These are phyloP conservation scores for Bisporella sp. DNA, from an alignment of 2,329 filamentous ascomycete species.

Conservation along the genomic window DNA sequence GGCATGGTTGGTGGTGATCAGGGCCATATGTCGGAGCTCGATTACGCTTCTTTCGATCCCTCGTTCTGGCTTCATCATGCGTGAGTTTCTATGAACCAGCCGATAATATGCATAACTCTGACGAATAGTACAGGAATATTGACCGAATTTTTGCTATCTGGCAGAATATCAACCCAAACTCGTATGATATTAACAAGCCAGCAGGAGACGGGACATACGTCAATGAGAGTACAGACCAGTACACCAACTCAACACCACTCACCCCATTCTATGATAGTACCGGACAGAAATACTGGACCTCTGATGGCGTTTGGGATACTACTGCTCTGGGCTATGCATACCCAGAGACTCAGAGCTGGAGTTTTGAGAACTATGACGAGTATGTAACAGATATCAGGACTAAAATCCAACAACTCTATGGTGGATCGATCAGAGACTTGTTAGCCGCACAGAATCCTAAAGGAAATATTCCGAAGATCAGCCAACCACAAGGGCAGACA, in stretches of 20 bases:
- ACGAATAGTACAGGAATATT: constrained; percentile 42
- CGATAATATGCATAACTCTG: not conserved
- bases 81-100: constrained; percentile 6
- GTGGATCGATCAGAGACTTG: no score
- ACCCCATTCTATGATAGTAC: constrained; percentile 56
- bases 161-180: constrained; percentile 64
- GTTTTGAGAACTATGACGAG: constrained; percentile 7
- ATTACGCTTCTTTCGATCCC: constrained; percentile 72
- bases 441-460: no score
- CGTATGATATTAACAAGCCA: constrained; percentile 53
- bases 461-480: no score
- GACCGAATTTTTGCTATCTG: constrained; percentile 72
- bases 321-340: constrained; percentile 66
- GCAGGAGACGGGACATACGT: constrained; percentile 56
- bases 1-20: constrained; percentile 38
- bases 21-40: constrained; percentile 65
- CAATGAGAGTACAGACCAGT: constrained; percentile 43
- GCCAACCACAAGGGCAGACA: no score
- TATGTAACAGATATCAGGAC: constrained; percentile 13
- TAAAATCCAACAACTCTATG: no score
- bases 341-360: constrained; percentile 45
- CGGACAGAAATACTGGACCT: constrained; percentile 15
- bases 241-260: constrained; percentile 50
- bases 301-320: constrained; percentile 10
- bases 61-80: constrained; percentile 34